Evolutionary conservation across 2,329 filamentous ascomycete genomes (phyloP).

Genomic region (Penicillium rolfsii): DNA sequence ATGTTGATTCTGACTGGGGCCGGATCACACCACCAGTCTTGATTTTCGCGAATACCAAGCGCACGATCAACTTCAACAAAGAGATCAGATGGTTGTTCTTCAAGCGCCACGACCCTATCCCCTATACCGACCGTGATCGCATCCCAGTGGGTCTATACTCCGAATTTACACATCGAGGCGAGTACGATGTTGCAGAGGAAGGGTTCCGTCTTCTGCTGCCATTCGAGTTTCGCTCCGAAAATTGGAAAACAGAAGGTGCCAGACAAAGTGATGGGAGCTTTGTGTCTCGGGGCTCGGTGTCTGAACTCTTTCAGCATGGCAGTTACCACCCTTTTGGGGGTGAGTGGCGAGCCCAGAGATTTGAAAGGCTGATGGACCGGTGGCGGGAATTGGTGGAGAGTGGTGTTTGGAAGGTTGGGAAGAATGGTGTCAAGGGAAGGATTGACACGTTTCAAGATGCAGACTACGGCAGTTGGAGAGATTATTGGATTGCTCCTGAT

Average conservation of each 20-base stretch:
- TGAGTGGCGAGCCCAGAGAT: background rate
- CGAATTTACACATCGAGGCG: background rate
- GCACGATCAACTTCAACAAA: background rate
- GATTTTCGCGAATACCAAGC: background rate
- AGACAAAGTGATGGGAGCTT: background rate
- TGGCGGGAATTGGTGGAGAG: conserved; percentile 2
- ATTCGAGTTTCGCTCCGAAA: background rate
- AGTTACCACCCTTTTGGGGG: background rate
- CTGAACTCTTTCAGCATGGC: background rate
- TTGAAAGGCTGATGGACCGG: background rate
- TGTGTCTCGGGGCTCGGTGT: background rate
- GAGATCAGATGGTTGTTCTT: background rate
- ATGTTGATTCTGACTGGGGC: background rate
- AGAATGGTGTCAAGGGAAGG: background rate
- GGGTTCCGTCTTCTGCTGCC: background rate
- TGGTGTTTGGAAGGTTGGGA: conserved; percentile 1
- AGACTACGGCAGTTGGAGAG: background rate
- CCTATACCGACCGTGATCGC: background rate
- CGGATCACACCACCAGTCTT: background rate
- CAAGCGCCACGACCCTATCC: background rate
- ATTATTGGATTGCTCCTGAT: conserved; percentile 1
- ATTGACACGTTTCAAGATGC: background rate
- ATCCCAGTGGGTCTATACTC: background rate
- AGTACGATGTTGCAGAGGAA: background rate
- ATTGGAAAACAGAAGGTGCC: background rate